Base-by-base conservation (phyloP, 306 rosid species). In the Cotoneaster glaucophyllus region DNA sequence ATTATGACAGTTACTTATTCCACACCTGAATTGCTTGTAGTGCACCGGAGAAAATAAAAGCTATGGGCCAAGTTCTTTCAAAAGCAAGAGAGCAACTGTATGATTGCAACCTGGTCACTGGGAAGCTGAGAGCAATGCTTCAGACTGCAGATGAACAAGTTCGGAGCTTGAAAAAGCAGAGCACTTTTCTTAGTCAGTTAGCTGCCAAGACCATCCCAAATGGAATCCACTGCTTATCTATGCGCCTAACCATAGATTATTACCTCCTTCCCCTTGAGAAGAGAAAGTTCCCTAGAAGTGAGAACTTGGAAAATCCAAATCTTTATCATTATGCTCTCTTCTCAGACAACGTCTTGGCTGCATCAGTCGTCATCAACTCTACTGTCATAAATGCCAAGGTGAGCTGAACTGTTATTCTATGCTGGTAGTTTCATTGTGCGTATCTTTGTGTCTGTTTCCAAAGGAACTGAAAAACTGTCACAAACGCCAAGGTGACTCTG, bases 321-420 rank as follows among this genome's bases (percentile, higher is more conserved):
- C 87, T 96, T 52, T 84, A 90, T 80, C 98, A 96, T 88, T 92
- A 96, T 69, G 96, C 98, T 34, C 87, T 96, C 76, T 96, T 93
- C 84, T 90, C 98, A 17, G 99, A 96, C 88, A 96, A 96, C 64
- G 98, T 96, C 80, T 82, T 96, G 93, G 99, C 97, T 80, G 96
- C 98, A 65, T 92, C 97, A 7, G 97, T 96, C 9, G 97, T 96
- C 65, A 93, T 96, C 82, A 96, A 92, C 86, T 92, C 98, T 68
- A 83, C 98, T 80, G 58, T 92, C 75, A 78, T 25, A 70, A 92
- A 92, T 78, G 96, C 96, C 72, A 92, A 96, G 98, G 99, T 96
- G 78, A 85, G 48, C 61, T 17, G 3, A 48, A 32, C 43, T 29
- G 12, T 77, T 78, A 78, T 53, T 29, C 70, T 53, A 41, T 77